Evolutionary conservation across 768 basidiomycete species (phyloP).

Genomic region (Mycena latifolia): DNA sequence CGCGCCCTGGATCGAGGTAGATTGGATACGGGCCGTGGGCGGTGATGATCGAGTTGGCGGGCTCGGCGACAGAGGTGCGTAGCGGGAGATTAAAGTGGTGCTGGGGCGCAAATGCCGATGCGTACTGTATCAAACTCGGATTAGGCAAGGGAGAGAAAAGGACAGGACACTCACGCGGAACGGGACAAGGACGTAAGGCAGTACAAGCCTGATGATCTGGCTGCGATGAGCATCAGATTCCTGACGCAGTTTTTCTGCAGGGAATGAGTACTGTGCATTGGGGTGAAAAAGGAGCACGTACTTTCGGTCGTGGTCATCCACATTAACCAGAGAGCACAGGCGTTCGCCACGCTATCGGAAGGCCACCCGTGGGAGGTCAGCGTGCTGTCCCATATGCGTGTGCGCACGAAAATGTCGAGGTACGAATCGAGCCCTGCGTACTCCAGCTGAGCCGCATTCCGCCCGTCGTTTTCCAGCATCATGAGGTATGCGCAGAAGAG

Average conservation of each 20-base stretch:
- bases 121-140: constrained; percentile 53
- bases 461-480: constrained; percentile 76
- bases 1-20: constrained; percentile 52
- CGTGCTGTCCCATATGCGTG: constrained; percentile 58
- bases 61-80: constrained; percentile 31
- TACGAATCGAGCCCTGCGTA: constrained; percentile 62
- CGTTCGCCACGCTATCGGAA: constrained; percentile 57
- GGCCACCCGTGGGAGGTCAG: constrained; percentile 66
- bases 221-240: constrained; percentile 46
- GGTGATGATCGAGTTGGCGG: constrained; percentile 44
- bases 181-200: constrained; percentile 63
- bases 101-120: constrained; percentile 70
- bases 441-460: constrained; percentile 69
- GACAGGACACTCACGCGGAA: constrained; percentile 54
- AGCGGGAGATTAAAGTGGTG: constrained; percentile 71
- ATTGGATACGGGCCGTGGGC: constrained; percentile 62
- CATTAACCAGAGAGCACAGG: constrained; percentile 71
- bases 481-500: constrained; percentile 67
- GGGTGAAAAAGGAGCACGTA: constrained; percentile 41
- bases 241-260: constrained; percentile 42
- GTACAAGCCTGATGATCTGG: constrained; percentile 47
- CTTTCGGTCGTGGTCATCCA: constrained; percentile 71
- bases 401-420: constrained; percentile 57
- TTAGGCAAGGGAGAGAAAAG: constrained; percentile 18
- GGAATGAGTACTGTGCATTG: constrained; percentile 1